Evolutionary conservation across 768 basidiomycete species (phyloP), one percentile per base, ranked within the genome.

Genomic region (Suillus cothurnatus): DNA sequence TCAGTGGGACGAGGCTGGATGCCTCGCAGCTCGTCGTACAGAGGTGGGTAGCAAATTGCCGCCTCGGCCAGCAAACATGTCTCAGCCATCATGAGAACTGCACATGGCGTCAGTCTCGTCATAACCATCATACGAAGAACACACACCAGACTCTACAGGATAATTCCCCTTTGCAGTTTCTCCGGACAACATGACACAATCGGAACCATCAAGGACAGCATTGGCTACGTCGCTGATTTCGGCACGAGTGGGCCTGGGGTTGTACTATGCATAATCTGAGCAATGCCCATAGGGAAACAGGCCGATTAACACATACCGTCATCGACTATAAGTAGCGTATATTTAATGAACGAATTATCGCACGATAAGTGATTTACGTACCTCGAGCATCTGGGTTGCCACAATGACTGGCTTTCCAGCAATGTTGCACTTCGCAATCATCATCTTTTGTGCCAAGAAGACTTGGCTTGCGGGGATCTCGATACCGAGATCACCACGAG

Each of bases 361-460:
- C 11, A 41, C 58, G 28, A 14, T 14, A 26, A 31, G 39, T 26
- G 9, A 59, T 41, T 12, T 34, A 71, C 82, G 66, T 67, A 91
- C 92, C 85, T 99, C 97, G 70, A 99, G 90, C 97, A 99, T 99
- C 79, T 99, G 97, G 17, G 97, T 99, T 12, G 97, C 97, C 67
- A 97, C 96, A 76, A 99, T 99, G 73, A 94, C 93, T 49, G 97
- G 96, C 84, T 99, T 99, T 71, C 97, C 97, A 62, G 87, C 90
- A 73, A 97, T 92, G 84, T 97, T 98, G 82, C 95, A 97, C 83
- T 99, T 99, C 66, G 97, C 88, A 72, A 99, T 99, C 96, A 99
- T 99, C 97, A 99, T 99, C 84, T 99, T 99, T 79, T 99, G 97
- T 9, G 97, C 97, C 72, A 99, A 84, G 86, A 99, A 99, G 53